These are phyloP conservation scores for Dactylellina parvicollis DNA, from an alignment of 2,329 filamentous ascomycete species.

Conservation along the genomic window DNA sequence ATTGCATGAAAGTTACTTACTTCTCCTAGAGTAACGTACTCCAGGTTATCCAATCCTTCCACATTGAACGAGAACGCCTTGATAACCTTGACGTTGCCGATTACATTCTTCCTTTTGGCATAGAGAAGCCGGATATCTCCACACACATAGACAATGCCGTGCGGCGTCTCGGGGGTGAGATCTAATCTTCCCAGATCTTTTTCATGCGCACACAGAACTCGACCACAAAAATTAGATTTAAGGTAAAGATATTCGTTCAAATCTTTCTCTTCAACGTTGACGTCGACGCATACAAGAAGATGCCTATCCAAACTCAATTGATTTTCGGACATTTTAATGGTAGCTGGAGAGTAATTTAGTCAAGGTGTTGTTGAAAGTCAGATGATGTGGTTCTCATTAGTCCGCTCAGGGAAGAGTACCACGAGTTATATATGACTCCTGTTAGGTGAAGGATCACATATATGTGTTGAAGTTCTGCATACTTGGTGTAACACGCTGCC, in stretches of 20 bases:
- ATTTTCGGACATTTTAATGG: constrained; percentile 18
- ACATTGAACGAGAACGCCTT: constrained; percentile 12
- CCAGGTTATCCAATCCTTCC: neutral
- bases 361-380: neutral
- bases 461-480: too few species aligned
- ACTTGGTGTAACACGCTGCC: too few species aligned
- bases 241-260: constrained; percentile 12
- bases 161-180: neutral
- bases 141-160: constrained; percentile 9
- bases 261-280: constrained; percentile 3
- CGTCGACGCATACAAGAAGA: constrained; percentile 6
- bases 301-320: constrained; percentile 4
- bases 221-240: constrained; percentile 13
- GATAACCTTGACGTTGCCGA: constrained; percentile 10
- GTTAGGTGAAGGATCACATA: too few species aligned
- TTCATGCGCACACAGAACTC: constrained; percentile 9
- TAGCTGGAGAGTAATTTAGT: neutral
- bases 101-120: constrained; percentile 9
- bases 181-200: constrained; percentile 5
- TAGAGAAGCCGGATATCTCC: constrained; percentile 10
- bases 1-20: neutral
- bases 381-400: neutral
- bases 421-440: too few species aligned
- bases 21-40: constrained; percentile 18
- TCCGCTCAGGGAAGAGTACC: too few species aligned